Conservation (phyloP, 2,329 filamentous ascomycete species). For the Aspergillus sojae region DNA sequence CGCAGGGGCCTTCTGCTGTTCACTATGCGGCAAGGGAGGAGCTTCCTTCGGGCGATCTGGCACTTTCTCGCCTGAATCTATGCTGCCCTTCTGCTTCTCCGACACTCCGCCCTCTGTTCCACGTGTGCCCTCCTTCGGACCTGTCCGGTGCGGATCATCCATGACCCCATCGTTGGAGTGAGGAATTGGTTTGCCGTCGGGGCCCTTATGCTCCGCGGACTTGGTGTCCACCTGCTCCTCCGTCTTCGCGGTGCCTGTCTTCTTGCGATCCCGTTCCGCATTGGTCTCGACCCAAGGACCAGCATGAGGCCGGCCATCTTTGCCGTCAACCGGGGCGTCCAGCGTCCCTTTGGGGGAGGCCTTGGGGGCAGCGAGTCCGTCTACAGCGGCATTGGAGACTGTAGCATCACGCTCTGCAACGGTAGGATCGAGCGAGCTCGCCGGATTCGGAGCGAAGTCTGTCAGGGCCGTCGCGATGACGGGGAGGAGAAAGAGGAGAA, state of each 20-base stretch:
- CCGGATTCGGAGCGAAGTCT: constrained; percentile 20
- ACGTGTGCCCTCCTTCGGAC: constrained; percentile 81
- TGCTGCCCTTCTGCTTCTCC: constrained; percentile 78
- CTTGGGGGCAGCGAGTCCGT: constrained; percentile 22
- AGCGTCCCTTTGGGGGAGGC: constrained; percentile 61
- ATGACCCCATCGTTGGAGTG: constrained; percentile 77
- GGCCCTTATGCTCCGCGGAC: constrained; percentile 43
- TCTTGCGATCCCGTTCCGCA: constrained; percentile 51
- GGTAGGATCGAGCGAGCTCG: constrained; percentile 14
- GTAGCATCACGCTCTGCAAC: constrained; percentile 12
- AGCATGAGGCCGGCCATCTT: constrained; percentile 89
- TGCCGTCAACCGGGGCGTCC: constrained; percentile 86
- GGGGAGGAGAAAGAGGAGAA: constrained; percentile 40
- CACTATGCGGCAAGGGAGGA: constrained; percentile 77
- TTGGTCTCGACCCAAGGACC: constrained; percentile 68
- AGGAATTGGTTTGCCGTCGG: constrained; percentile 48
- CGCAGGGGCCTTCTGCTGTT: constrained; percentile 66
- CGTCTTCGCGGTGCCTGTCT: constrained; percentile 37
- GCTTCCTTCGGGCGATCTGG: constrained; percentile 85
- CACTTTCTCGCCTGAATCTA: constrained; percentile 71
- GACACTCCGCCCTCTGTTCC: constrained; percentile 89
- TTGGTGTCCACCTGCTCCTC: constrained; percentile 30
- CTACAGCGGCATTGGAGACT: constrained; percentile 20
- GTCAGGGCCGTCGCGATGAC: constrained; percentile 33
- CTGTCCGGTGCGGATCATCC: constrained; percentile 78